A percentile compares a stretch with the other conserved stretches of the same genome.
Conservation (phyloP, 106 monocot genomes). For the Cymbidium sinense region DNA sequence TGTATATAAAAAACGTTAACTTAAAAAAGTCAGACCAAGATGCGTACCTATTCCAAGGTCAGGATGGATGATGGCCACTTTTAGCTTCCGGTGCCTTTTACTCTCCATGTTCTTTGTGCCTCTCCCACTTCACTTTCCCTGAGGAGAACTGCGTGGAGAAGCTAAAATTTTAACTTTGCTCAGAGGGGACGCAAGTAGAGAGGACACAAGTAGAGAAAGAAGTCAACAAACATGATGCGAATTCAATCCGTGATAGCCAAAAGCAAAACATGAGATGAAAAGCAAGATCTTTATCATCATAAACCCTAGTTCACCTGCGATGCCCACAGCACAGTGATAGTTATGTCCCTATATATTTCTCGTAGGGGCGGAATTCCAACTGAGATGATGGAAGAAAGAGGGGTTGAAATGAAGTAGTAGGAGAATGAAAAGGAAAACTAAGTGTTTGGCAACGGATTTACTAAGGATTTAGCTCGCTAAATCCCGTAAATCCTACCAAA, state of each 20-base stretch:
- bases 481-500: too few species aligned
- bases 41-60: slow-evolving; percentile 84
- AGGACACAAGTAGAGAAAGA: too few species aligned
- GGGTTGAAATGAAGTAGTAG: too few species aligned
- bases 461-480: too few species aligned
- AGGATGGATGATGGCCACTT: slow-evolving; percentile 86
- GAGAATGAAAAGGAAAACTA: too few species aligned
- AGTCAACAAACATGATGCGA: not conserved
- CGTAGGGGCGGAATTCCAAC: too few species aligned
- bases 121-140: not conserved
- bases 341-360: too few species aligned
- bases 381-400: too few species aligned
- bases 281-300: not conserved
- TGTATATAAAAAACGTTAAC: not conserved
- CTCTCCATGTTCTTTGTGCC: slow-evolving; percentile 9
- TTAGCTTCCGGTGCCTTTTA: slow-evolving; percentile 28
- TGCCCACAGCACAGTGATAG: too few species aligned
- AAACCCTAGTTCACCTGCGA: too few species aligned
- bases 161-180: not conserved
- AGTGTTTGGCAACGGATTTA: too few species aligned
- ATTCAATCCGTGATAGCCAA: not conserved
- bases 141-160: not conserved
- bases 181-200: not conserved
- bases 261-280: not conserved
- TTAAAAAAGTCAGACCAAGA: not conserved